Percentiles rank a stretch among this genome's conserved stretches.
Conservation (phyloP, 352 stramenopile species). For the Phytopythium aichiense region DNA sequence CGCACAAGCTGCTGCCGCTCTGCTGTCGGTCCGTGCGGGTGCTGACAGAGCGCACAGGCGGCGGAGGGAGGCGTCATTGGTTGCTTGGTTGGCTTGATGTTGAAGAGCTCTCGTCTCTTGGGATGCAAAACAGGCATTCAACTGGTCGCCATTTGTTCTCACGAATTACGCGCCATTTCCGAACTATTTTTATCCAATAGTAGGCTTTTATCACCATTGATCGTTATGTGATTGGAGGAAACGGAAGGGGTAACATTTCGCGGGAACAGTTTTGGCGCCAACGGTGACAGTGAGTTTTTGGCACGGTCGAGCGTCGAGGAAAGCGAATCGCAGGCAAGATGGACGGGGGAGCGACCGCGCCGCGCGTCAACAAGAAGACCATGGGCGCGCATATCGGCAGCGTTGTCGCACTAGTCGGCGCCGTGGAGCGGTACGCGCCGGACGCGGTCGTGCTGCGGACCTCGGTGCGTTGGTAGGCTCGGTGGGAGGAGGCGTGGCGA, state of each 20-base stretch:
- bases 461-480: slow-evolving; percentile 41
- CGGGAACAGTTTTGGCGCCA: not conserved
- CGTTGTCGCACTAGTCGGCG: slow-evolving; percentile 72
- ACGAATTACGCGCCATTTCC: not conserved
- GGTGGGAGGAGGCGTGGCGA: not conserved
- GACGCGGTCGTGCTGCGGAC: slow-evolving; percentile 69
- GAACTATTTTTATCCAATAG: not conserved
- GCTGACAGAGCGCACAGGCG: not conserved
- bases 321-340: not conserved
- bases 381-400: slow-evolving; percentile 57
- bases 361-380: slow-evolving; percentile 81
- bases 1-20: not conserved
- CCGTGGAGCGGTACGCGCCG: slow-evolving; percentile 68
- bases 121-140: not conserved
- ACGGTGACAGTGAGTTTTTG: not conserved
- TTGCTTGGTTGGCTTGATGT: not conserved
- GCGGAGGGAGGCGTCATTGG: not conserved
- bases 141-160: not conserved
- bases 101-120: not conserved
- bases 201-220: not conserved
- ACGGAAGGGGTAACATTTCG: not conserved
- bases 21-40: not conserved
- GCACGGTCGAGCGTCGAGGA: not conserved
- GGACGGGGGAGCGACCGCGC: slow-evolving; percentile 51
- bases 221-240: not conserved